Base-by-base conservation (phyloP, 2,329 filamentous ascomycete species). In the Colletotrichum acutatum region DNA sequence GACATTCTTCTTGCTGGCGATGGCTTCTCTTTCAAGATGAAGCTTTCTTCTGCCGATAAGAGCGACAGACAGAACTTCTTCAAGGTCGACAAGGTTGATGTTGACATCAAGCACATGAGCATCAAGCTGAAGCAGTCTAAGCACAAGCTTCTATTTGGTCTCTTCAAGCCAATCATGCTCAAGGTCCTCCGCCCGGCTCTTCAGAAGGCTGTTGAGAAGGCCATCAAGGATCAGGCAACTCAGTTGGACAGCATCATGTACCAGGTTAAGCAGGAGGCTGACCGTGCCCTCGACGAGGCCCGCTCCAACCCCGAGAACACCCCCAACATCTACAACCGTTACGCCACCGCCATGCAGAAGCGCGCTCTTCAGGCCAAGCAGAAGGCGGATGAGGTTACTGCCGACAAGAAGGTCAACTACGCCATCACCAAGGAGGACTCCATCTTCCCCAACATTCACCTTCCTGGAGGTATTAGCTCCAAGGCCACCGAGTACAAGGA, bases 401-500 rank as follows among this genome's bases (percentile, higher is more conserved):
- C 90, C 26, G 90, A 93, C 78, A 94, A 91, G 80, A 91, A 93
- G 84, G 90, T 95, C 82, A 97, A 97, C 81, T 85, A 95, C 57
- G 93, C 94, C n/a, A 86, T 95, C 75, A 97, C 95, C 53, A 91
- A 95, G 84, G 90, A 98, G 77, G 94, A 98, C 80, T 95, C 94
- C 76, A 94, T 90, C 76, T 98, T 99, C 92, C 93, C 94, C 79
- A 87, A 96, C 80, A 92, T 99, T 80, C 89, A 92, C 70, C 88
- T 99, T 6, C 95, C 95, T 30, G 94, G 94, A 37, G 95, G 95
- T 68, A 96, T 98, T 81, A 97, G 94, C 77, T 92, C 91, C 85
- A 98, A 98, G 90, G 95, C 96, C 11, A 97, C 94, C 28, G 95
- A 98, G 83, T 98, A 97, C 89, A 94, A 91, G 85, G 91, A 98